Percentiles rank a stretch among this genome's conserved stretches.
Evolutionary conservation across 2,329 filamentous ascomycete genomes (phyloP).

Genomic region (Verticillium alfalfae): DNA sequence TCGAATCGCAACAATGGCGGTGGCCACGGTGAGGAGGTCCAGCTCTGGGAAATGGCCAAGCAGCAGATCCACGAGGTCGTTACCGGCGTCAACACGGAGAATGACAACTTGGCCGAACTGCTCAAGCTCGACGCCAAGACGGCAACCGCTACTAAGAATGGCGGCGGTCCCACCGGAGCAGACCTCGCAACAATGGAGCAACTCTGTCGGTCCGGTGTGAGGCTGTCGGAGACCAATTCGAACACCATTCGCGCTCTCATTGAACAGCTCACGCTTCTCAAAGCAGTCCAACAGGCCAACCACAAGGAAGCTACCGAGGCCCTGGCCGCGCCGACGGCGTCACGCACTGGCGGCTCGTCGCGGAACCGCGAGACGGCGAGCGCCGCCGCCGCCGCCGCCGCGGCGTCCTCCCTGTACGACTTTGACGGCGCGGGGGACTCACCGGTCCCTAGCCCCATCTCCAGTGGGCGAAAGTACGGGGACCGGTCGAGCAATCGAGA

Average conservation of each 20-base stretch:
- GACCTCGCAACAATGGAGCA: slow-evolving; percentile 37
- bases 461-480: slow-evolving; percentile 24
- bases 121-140: slow-evolving; percentile 33
- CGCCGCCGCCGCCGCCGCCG: slow-evolving; percentile 11
- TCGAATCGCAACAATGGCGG: slow-evolving; percentile 37
- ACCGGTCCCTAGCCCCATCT: slow-evolving; percentile 37
- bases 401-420: slow-evolving; percentile 33
- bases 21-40: slow-evolving; percentile 35
- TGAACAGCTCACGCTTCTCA: slow-evolving; percentile 36
- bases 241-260: slow-evolving; percentile 27
- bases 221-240: slow-evolving; percentile 31
- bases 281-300: slow-evolving; percentile 31
- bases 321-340: slow-evolving; percentile 10
- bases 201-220: slow-evolving; percentile 34
- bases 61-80: slow-evolving; percentile 32
- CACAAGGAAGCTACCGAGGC: slow-evolving; percentile 28
- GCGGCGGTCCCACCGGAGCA: slow-evolving; percentile 15
- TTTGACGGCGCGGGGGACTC: slow-evolving; percentile 40
- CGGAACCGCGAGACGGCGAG: slow-evolving; percentile 4
- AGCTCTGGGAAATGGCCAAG: slow-evolving; percentile 36
- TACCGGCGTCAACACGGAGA: slow-evolving; percentile 33
- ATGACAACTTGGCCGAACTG: slow-evolving; percentile 31
- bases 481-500: slow-evolving; percentile 30
- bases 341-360: slow-evolving; percentile 9
- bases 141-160: slow-evolving; percentile 29